Evolutionary conservation across 768 basidiomycete genomes (phyloP), one percentile per base, ranked within the genome.

Genomic region (Piloderma croceum): DNA sequence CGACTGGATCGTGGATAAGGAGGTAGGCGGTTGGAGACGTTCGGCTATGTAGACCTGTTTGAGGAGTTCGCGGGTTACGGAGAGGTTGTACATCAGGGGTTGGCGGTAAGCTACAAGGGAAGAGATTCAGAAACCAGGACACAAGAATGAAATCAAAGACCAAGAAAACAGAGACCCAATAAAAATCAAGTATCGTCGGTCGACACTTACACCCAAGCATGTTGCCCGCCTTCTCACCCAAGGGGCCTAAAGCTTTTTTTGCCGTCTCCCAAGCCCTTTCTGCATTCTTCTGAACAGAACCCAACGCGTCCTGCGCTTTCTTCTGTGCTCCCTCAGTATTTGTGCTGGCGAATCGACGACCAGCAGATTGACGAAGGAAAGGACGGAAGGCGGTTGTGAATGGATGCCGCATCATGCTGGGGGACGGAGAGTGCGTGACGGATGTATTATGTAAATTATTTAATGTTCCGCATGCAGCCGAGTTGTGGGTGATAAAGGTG

Each of bases 41-140:
- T 90, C 87, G 27, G 74, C 71, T 39, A 75, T 54, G 62, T 89
- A 89, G 38, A 90, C 68, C 46, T 84, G 81, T 64, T 86, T 87
- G 38, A 75, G 53, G 36, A 94, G 50, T 56, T 91, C 89, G 38
- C 81, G 77, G 15, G 77, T 69, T 35, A 93, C 87, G 39, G 81
- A 57, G 21, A 86, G 65, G 68, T 91, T 90, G 71, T 90, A 91
- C 21, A 76, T 44, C 24, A 91, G 56, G 4, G 89, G 88, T 54
- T 85, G 72, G 45, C 79, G 78, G 68, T 90, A 89, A 7, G 79
- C 90, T 78, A 44, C 27, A 39, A 24, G 18, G 4, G 13, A 22
- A 17, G 34, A 34, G 24, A 27, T 9, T n/a, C 32, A 22, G 38
- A n/a, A 15, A 20, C 19, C 29, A n/a, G 35, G 36, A 21, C 12